Evolutionary conservation across 1,284 basidiomycete species (phyloP).

Genomic region (Neolentinus lepideus): DNA sequence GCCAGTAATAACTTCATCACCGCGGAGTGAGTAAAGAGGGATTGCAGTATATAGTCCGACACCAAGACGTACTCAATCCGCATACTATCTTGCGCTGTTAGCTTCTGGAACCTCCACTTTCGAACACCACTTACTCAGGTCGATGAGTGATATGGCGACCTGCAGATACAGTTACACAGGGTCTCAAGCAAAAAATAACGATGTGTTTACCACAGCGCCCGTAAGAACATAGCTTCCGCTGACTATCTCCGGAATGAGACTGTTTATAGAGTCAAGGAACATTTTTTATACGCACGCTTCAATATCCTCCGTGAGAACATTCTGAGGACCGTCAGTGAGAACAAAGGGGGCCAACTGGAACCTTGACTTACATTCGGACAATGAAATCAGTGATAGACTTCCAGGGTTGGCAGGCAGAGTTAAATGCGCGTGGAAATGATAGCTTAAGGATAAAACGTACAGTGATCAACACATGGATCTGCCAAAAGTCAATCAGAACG

Average conservation of each 20-base stretch:
- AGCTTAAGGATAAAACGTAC: not conserved
- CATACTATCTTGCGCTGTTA: constrained; percentile 8
- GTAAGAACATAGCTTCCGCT: constrained; percentile 12
- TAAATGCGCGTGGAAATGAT: not conserved
- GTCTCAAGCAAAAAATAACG: not conserved
- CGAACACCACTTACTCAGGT: constrained; percentile 12
- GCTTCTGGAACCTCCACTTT: not conserved
- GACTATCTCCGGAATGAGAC: constrained; percentile 3
- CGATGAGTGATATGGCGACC: constrained; percentile 13
- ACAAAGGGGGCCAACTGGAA: not conserved
- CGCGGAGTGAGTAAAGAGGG: not conserved
- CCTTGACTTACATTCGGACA: constrained; percentile 14
- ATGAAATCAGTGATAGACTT: constrained; percentile 18
- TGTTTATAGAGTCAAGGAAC: not conserved
- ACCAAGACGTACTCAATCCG: constrained; percentile 14
- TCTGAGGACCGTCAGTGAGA: constrained; percentile 8
- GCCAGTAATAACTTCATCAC: constrained; percentile 11
- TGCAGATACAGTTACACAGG: not conserved
- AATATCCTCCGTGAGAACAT: constrained; percentile 18
- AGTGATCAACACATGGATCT: constrained; percentile 2
- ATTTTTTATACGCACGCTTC: constrained; percentile 10
- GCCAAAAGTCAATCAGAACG: not conserved
- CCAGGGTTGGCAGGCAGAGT: not conserved
- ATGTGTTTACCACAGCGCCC: constrained; percentile 9
- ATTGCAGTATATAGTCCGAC: not conserved